Evolutionary conservation across 805 yeast genomes (phyloP).

Genomic region (Cyberlindnera maritima): DNA sequence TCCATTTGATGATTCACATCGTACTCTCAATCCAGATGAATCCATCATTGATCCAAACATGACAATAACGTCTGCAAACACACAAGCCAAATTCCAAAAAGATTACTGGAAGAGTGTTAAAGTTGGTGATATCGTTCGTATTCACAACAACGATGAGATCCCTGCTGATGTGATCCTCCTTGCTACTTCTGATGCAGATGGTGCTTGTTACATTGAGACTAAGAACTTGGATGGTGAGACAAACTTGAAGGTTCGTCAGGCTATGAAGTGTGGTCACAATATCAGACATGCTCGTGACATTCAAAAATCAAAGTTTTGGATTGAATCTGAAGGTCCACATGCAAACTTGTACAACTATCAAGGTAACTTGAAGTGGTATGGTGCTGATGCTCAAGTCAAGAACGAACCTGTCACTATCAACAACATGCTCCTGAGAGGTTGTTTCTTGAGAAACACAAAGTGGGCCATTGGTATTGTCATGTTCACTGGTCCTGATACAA

Average conservation of each 20-base stretch:
- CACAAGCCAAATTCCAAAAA: conserved; percentile 39
- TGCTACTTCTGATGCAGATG: conserved; percentile 67
- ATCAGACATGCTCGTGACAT: conserved; percentile 48
- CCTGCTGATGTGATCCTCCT: conserved; percentile 73
- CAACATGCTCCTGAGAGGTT: conserved; percentile 71
- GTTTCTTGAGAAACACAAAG: conserved; percentile 74
- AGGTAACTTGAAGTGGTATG: conserved; percentile 60
- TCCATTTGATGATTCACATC: conserved; percentile 26
- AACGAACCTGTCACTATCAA: conserved; percentile 70
- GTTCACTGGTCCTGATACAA: conserved; percentile 77
- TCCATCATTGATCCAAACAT: conserved; percentile 55
- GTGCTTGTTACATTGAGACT: conserved; percentile 71
- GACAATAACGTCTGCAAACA: conserved; percentile 49
- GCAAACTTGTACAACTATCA: conserved; percentile 73
- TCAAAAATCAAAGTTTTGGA: conserved; percentile 53
- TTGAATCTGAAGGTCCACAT: conserved; percentile 85
- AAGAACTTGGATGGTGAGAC: conserved; percentile 82
- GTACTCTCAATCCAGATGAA: conserved; percentile 39
- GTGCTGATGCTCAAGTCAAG: conserved; percentile 34
- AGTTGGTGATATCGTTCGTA: conserved; percentile 73
- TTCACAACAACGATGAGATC: conserved; percentile 73
- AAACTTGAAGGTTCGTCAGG: conserved; percentile 72
- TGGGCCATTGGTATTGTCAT: conserved; percentile 79
- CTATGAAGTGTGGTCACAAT: conserved; percentile 57
- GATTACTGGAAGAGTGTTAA: conserved; percentile 67